A percentile compares a stretch with the other conserved stretches of the same genome.
Conservation (phyloP, 805 yeast genomes). For the Yamadazyma ubonensis region DNA sequence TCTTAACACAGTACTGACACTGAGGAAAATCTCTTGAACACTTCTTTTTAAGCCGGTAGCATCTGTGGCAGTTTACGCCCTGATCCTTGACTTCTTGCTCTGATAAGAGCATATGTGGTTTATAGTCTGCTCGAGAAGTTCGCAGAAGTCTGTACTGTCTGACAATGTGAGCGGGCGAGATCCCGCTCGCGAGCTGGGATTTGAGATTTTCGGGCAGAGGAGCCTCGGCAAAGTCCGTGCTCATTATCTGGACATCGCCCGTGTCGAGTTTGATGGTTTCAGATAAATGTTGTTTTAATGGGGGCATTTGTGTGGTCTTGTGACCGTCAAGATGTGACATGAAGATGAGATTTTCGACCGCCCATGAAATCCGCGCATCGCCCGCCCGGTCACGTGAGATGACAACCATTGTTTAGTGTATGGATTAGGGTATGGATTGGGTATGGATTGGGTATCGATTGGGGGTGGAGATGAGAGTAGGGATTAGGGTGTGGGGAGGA, state of each 20-base stretch:
- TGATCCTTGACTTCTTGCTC: background rate
- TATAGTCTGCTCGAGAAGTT: slow-evolving; percentile 8
- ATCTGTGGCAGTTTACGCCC: slow-evolving; percentile 15
- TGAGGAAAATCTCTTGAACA: slow-evolving; percentile 39
- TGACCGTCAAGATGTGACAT: background rate
- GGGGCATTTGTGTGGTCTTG: slow-evolving; percentile 2
- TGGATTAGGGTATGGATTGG: no score
- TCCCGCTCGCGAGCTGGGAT: slow-evolving; percentile 1
- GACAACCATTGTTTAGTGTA: no score
- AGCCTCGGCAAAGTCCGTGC: background rate
- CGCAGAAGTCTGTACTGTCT: slow-evolving; percentile 5
- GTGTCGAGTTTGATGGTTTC: background rate
- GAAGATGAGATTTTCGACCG: background rate
- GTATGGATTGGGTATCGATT: no score
- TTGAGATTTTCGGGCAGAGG: slow-evolving; percentile 1
- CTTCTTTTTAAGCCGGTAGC: slow-evolving; percentile 41
- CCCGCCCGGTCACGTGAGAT: background rate
- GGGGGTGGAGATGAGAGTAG: no score
- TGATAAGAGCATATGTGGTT: slow-evolving; percentile 6
- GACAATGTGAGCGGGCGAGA: slow-evolving; percentile 6
- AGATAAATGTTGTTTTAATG: background rate
- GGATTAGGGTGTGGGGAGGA: no score
- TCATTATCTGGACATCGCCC: background rate
- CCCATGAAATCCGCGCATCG: background rate
- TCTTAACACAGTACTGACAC: slow-evolving; percentile 37